Evolutionary conservation across 192 early-diverging fungal species (phyloP).

Genomic region (Kappamyces sp.): DNA sequence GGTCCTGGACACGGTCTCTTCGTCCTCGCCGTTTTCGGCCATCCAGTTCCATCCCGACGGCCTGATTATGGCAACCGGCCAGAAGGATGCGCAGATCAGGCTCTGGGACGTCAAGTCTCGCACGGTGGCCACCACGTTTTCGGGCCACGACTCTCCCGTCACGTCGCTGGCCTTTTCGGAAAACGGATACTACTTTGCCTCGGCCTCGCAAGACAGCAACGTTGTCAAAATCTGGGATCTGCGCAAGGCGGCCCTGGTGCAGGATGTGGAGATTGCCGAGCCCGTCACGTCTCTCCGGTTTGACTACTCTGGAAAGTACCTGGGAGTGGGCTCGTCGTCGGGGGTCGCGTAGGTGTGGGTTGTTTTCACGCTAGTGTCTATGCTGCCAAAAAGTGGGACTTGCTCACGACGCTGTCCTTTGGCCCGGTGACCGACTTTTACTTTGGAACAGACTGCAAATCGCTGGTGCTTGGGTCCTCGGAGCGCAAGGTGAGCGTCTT

Average conservation of each 20-base stretch:
- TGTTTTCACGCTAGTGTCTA: conserved; percentile 26
- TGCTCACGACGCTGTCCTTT: conserved; percentile 20
- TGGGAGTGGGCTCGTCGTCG: conserved; percentile 61
- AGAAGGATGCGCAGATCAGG: conserved; percentile 59
- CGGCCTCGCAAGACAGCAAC: conserved; percentile 56
- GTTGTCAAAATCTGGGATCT: conserved; percentile 90
- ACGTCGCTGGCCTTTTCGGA: conserved; percentile 80
- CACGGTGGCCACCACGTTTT: conserved; percentile 59
- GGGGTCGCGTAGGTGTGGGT: conserved; percentile 28
- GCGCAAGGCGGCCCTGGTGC: conserved; percentile 70
- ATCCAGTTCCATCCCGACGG: conserved; percentile 90
- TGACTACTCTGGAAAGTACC: conserved; percentile 79
- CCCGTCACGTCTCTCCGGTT: conserved; percentile 62
- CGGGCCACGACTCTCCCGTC: conserved; percentile 50
- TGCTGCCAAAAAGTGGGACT: conserved; percentile 38
- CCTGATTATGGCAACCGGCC: conserved; percentile 75
- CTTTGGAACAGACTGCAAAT: conserved; percentile 38
- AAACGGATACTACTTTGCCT: conserved; percentile 90
- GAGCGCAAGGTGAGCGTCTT: conserved; percentile 31
- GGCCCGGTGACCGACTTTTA: conserved; percentile 31
- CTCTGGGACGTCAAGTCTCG: conserved; percentile 81
- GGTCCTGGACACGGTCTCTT: conserved; percentile 36
- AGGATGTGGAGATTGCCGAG: conserved; percentile 53
- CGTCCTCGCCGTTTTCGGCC: conserved; percentile 49
- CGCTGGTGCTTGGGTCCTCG: conserved; percentile 29